Evolutionary conservation across 2,329 filamentous ascomycete genomes (phyloP).

Genomic region (Botryotinia narcissicola): DNA sequence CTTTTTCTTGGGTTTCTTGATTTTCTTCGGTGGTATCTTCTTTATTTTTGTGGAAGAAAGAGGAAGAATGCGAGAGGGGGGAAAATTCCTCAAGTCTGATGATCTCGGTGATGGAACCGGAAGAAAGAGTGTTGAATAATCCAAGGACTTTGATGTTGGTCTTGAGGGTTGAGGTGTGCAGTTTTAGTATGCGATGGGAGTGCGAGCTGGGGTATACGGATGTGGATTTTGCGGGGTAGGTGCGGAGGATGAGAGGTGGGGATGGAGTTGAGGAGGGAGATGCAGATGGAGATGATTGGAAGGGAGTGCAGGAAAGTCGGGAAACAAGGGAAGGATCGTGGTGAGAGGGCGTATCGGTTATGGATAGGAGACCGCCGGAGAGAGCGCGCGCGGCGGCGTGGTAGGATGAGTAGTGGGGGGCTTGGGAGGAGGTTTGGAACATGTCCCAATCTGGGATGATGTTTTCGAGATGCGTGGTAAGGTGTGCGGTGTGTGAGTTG

Average conservation of each 20-base stretch:
- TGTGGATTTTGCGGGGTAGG: constrained; percentile 18
- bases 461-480: constrained; percentile 24
- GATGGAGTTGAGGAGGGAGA: no score
- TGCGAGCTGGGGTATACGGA: constrained; percentile 21
- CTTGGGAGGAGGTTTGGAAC: constrained; percentile 21
- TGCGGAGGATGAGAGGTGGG: constrained; percentile 3
- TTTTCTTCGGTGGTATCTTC: background rate
- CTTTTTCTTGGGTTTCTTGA: no score
- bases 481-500: constrained; percentile 22
- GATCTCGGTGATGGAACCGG: background rate
- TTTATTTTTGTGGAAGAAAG: background rate
- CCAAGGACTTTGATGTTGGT: constrained; percentile 18
- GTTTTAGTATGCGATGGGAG: constrained; percentile 17
- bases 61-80: background rate
- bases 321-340: constrained; percentile 19
- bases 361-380: constrained; percentile 24
- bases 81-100: background rate
- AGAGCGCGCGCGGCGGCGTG: constrained; percentile 23
- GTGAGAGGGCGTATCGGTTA: constrained; percentile 23
- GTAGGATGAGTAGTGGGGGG: constrained; percentile 21
- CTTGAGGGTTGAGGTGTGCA: constrained; percentile 18
- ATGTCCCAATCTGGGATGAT: constrained; percentile 22
- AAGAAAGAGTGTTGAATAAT: constrained; percentile 1
- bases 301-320: background rate
- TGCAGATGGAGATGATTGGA: no score